Conservation (phyloP, 768 basidiomycete species). For the Pisolithus tinctorius region DNA sequence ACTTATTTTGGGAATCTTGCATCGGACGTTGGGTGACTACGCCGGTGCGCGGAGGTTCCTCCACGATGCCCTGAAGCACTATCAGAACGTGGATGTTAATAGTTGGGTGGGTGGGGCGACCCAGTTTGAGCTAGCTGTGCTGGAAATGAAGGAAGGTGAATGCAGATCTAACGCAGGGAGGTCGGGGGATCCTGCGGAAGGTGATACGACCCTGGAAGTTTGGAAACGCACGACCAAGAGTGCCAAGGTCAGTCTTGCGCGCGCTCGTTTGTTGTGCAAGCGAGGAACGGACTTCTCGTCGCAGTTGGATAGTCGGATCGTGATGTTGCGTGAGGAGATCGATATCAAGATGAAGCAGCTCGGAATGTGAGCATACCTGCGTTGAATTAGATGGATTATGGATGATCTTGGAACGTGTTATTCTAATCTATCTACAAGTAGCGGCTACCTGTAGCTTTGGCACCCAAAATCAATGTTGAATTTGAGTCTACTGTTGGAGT, state of each 20-base stretch:
- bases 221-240: constrained; percentile 46
- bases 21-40: constrained; percentile 50
- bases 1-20: constrained; percentile 60
- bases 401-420: no score
- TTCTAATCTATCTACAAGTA: no score
- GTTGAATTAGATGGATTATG: no score
- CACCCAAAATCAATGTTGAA: no score
- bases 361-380: no score
- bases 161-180: no score
- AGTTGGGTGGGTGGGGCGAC: constrained; percentile 67
- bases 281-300: constrained; percentile 57
- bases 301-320: constrained; percentile 61
- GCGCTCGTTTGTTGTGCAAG: constrained; percentile 40
- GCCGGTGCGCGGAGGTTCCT: constrained; percentile 41
- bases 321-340: constrained; percentile 69
- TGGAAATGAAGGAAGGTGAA: no score
- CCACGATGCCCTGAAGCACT: constrained; percentile 40
- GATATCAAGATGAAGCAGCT: constrained; percentile 50
- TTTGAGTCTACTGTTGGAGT: no score
- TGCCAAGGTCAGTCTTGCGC: constrained; percentile 46
- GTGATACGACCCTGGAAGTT: constrained; percentile 13
- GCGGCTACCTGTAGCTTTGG: no score
- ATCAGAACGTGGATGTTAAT: constrained; percentile 38
- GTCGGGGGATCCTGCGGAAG: no score
- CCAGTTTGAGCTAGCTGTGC: no score